These are phyloP conservation scores for Waltiozyma sp. DNA, from an alignment of 1,139 yeast genomes.

Conservation along the genomic window DNA sequence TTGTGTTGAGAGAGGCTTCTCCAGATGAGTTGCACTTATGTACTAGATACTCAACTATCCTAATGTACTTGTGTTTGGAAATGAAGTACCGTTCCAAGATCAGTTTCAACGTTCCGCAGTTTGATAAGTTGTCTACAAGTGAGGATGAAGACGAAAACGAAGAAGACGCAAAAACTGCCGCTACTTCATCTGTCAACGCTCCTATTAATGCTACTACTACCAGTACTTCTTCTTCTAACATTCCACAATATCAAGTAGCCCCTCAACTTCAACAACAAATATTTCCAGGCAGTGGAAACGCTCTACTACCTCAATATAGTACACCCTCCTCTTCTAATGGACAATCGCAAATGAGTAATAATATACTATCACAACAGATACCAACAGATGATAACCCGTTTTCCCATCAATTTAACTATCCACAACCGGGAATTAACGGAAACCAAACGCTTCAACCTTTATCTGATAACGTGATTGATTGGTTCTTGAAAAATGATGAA, in stretches of 20 bases:
- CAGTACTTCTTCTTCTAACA: neutral
- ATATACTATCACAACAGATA: constrained; percentile 3
- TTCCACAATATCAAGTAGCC: neutral
- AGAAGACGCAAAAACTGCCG: constrained; percentile 1
- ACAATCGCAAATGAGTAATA: neutral
- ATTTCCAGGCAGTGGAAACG: neutral
- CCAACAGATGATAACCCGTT: neutral
- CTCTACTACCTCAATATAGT: no score
- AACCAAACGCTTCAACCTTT: constrained; percentile 8
- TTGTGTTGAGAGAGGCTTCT: constrained; percentile 67
- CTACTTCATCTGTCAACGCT: neutral
- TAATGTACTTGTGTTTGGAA: constrained; percentile 70
- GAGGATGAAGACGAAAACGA: constrained; percentile 15
- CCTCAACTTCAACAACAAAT: neutral
- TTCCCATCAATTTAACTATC: neutral
- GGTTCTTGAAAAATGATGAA: constrained; percentile 55
- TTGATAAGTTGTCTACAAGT: constrained; percentile 7
- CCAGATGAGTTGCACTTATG: constrained; percentile 86
- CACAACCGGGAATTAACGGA: neutral
- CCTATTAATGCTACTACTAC: neutral
- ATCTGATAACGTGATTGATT: constrained; percentile 55
- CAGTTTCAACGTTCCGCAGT: constrained; percentile 14
- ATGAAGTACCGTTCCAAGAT: constrained; percentile 34
- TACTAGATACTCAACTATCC: constrained; percentile 68
- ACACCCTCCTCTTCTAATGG: no score